Evolutionary conservation across 352 stramenopile genomes (phyloP).

Genomic region (Nothophytophthora sp.): DNA sequence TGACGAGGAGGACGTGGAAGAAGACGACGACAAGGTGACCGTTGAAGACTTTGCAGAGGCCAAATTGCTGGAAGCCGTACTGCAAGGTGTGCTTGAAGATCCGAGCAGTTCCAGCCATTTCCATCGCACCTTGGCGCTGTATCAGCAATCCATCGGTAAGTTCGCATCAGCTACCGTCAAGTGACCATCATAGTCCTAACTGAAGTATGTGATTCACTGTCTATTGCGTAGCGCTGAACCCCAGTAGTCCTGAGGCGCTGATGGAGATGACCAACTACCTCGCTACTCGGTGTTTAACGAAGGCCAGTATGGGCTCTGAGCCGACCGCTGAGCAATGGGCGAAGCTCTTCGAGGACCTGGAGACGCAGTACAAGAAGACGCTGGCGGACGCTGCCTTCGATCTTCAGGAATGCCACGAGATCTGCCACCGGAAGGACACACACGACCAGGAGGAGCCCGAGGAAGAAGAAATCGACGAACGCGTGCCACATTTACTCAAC

Average conservation of each 20-base stretch:
- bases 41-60: conserved; percentile 45
- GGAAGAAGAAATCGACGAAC: conserved; percentile 64
- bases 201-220: conserved; percentile 2
- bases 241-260: conserved; percentile 59
- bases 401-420: conserved; percentile 61
- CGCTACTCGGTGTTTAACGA: conserved; percentile 38
- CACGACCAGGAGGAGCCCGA: conserved; percentile 56
- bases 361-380: conserved; percentile 39
- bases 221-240: conserved; percentile 40
- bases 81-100: conserved; percentile 47
- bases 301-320: conserved; percentile 7
- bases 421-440: conserved; percentile 67
- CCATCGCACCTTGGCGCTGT: conserved; percentile 53
- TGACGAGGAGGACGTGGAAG: conserved; percentile 17
- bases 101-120: conserved; percentile 33
- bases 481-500: conserved; percentile 68
- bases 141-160: conserved; percentile 52
- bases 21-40: conserved; percentile 52
- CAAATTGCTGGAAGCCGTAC: conserved; percentile 64
- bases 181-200: too few relatives aligned
- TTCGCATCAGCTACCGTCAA: too few relatives aligned
- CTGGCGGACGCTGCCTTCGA: conserved; percentile 46
- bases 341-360: conserved; percentile 43
- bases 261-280: conserved; percentile 81
- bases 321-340: conserved; percentile 31